Evolutionary conservation across 108 stramenopile genomes (phyloP).

Genomic region (Craspedostauros australis): DNA sequence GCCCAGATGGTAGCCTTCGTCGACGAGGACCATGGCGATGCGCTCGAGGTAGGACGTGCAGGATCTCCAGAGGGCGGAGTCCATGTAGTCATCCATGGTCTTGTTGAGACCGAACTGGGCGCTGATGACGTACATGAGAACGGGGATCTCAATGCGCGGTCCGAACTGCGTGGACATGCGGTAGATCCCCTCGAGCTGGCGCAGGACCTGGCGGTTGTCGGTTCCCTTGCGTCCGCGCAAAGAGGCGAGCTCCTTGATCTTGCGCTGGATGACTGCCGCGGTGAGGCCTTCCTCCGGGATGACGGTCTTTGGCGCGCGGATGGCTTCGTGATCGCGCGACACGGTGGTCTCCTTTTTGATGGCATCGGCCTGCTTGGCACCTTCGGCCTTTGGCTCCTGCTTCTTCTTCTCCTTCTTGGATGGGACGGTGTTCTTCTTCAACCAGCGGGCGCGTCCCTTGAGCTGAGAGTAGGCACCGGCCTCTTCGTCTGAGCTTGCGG

Average conservation of each 20-base stretch:
- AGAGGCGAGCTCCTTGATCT: constrained; percentile 80
- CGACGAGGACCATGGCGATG: constrained; percentile 71
- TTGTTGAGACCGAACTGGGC: constrained; percentile 90
- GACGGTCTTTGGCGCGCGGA: constrained; percentile 49
- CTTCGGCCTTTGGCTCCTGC: constrained; percentile 39
- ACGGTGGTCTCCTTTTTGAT: constrained; percentile 33
- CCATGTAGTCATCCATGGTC: constrained; percentile 97
- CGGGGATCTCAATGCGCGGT: constrained; percentile 87
- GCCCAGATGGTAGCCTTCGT: constrained; percentile 68
- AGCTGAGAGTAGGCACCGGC: constrained; percentile 57
- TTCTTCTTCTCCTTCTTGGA: constrained; percentile 75
- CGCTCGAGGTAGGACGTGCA: constrained; percentile 77
- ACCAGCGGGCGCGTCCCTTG: constrained; percentile 95
- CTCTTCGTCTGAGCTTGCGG: constrained; percentile 45
- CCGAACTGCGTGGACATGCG: constrained; percentile 76
- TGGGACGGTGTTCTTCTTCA: constrained; percentile 81
- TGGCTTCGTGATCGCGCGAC: constrained; percentile 33
- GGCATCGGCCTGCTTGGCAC: constrained; percentile 36
- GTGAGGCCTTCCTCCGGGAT: constrained; percentile 61
- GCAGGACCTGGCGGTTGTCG: constrained; percentile 64
- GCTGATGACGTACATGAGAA: constrained; percentile 92
- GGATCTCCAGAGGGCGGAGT: constrained; percentile 85
- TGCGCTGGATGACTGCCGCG: constrained; percentile 57
- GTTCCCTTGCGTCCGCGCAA: constrained; percentile 88
- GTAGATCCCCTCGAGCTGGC: constrained; percentile 83